phyloP scores from a whole-genome alignment of 768 basidiomycete species.

The Mycena leptocephala region DNA sequence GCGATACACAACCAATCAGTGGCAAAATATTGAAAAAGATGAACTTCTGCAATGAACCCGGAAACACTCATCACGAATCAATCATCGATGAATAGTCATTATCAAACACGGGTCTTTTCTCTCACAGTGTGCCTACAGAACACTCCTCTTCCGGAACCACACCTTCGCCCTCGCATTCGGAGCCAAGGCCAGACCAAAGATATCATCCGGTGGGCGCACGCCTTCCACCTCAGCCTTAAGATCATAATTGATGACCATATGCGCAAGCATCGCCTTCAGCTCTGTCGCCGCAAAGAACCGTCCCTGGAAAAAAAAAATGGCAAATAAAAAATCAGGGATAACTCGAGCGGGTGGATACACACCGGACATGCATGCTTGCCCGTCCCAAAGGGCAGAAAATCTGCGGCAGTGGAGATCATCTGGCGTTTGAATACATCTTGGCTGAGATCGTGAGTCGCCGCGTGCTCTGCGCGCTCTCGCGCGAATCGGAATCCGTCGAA shows the following conservation, averaged over 20 bases:
- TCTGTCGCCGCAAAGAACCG: constrained; percentile 10
- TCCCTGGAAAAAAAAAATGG: not conserved
- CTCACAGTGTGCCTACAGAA: not conserved
- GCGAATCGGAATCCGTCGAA: not conserved
- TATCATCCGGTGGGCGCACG: too few species aligned
- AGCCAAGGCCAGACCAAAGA: not conserved
- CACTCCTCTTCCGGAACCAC: not conserved
- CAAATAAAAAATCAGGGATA: not conserved
- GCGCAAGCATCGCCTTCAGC: too few species aligned
- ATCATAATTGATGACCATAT: too few species aligned
- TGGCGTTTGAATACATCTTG: constrained; percentile 9
- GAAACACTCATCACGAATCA: too few species aligned
- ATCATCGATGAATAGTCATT: too few species aligned
- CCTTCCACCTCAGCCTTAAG: too few species aligned
- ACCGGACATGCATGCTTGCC: too few species aligned
- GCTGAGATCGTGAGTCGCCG: not conserved
- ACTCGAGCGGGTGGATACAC: not conserved
- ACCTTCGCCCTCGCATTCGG: constrained; percentile 4
- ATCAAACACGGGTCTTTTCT: too few species aligned
- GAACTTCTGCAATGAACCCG: too few species aligned
- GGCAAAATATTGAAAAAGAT: too few species aligned
- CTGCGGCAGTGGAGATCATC: constrained; percentile 1
- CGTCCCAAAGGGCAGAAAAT: not conserved
- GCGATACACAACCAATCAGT: too few species aligned
- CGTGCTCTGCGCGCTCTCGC: constrained; percentile 1